Evolutionary conservation across 2,329 filamentous ascomycete genomes (phyloP).

Genomic region (Neonectria hederae): DNA sequence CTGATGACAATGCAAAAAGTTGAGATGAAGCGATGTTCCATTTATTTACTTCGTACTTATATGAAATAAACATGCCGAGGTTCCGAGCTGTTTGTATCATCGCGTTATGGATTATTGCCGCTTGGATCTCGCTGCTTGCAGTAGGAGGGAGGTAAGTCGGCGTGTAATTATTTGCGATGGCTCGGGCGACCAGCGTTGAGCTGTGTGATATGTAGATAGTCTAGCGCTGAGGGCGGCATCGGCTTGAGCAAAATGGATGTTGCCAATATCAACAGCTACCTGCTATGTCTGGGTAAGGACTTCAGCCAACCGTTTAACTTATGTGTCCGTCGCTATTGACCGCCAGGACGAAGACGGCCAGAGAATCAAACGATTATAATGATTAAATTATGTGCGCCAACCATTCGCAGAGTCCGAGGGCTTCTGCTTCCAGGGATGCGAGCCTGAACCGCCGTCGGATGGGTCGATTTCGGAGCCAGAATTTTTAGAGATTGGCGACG

Average conservation of each 20-base stretch:
- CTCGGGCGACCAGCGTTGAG: too few relatives aligned
- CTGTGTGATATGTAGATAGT: not conserved
- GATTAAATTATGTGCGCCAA: conserved; percentile 13
- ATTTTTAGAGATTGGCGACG: conserved; percentile 39
- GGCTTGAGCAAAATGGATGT: not conserved
- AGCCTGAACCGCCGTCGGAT: conserved; percentile 25
- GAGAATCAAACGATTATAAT: not conserved
- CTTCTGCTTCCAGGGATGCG: conserved; percentile 12
- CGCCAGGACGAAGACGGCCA: not conserved
- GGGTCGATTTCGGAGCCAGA: conserved; percentile 42
- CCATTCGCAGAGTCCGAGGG: conserved; percentile 1
- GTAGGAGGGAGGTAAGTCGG: not conserved
- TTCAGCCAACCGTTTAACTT: not conserved
- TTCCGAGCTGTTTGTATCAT: not conserved
- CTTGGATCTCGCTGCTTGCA: conserved; percentile 15
- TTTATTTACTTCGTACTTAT: not conserved
- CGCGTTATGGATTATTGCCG: not conserved
- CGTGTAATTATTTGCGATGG: not conserved
- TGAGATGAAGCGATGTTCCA: not conserved
- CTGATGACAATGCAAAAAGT: conserved; percentile 9
- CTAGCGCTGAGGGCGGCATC: conserved; percentile 13
- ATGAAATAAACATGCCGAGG: not conserved
- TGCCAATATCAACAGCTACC: not conserved
- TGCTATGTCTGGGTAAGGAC: not conserved
- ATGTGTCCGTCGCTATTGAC: not conserved